Conservation (phyloP, 1,284 basidiomycete genomes). For the Entoloma clypeatum region DNA sequence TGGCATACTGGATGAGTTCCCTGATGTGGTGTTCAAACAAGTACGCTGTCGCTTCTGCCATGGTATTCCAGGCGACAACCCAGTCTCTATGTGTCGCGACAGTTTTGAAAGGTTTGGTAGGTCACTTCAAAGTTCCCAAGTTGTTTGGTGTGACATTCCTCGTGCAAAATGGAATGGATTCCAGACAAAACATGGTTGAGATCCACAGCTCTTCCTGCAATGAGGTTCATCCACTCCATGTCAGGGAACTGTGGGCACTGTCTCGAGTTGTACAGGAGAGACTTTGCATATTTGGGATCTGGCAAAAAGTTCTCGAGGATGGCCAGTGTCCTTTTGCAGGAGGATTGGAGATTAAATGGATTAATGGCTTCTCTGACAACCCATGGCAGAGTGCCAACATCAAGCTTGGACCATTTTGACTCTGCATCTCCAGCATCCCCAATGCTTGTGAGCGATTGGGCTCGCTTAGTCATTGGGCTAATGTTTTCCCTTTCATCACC, state of each 20-base stretch:
- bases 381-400: constrained; percentile 10
- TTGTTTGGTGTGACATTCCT: constrained; percentile 10
- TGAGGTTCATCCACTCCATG: constrained; percentile 19
- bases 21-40: constrained; percentile 7
- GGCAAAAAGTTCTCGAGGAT: constrained; percentile 14
- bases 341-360: constrained; percentile 5
- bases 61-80: constrained; percentile 4
- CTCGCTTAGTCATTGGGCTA: too few relatives aligned
- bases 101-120: constrained; percentile 6
- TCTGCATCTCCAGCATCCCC: too few relatives aligned
- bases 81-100: constrained; percentile 8
- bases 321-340: constrained; percentile 14
- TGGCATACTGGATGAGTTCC: constrained; percentile 8
- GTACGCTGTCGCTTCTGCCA: not conserved
- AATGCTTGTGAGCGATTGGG: too few relatives aligned
- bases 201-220: constrained; percentile 14
- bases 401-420: too few relatives aligned
- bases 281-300: constrained; percentile 17
- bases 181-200: constrained; percentile 20
- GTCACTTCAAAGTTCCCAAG: constrained; percentile 14
- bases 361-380: constrained; percentile 8
- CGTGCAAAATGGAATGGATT: constrained; percentile 15
- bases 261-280: constrained; percentile 14
- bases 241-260: constrained; percentile 19
- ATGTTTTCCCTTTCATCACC: too few relatives aligned